phyloP scores from a whole-genome alignment of 306 rosid species.

The Sphenostylis stenocarpa region DNA sequence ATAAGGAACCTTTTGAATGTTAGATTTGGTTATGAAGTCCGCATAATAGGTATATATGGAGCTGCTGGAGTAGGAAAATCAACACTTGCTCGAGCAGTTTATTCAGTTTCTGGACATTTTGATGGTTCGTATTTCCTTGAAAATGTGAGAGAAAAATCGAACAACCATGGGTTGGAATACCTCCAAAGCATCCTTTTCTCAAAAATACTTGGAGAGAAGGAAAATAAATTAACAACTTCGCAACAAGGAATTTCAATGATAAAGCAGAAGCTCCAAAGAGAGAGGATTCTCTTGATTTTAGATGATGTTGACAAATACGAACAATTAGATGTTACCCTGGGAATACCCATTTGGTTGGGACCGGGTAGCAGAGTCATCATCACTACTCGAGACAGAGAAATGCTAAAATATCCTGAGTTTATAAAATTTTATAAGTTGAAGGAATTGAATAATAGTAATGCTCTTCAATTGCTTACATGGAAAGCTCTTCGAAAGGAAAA shows the following conservation, averaged over 20 bases:
- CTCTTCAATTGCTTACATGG: background rate
- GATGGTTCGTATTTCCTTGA: background rate
- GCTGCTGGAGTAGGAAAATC: background rate
- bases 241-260: background rate
- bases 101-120: background rate
- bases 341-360: constrained; percentile 28
- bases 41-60: background rate
- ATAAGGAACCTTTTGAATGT: background rate
- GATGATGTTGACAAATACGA: constrained; percentile 26
- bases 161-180: background rate
- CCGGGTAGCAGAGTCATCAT: constrained; percentile 33
- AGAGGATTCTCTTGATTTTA: constrained; percentile 34
- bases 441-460: background rate
- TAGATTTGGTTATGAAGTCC: too few relatives aligned
- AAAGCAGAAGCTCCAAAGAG: background rate
- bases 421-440: background rate
- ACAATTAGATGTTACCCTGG: constrained; percentile 20
- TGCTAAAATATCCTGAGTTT: too few relatives aligned
- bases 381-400: too few relatives aligned
- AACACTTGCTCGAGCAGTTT: background rate
- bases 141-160: background rate
- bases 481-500: background rate
- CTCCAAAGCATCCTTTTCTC: constrained; percentile 32
- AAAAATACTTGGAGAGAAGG: background rate
- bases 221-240: background rate